These are phyloP conservation scores for Celoporthe dispersa DNA, from an alignment of 2,329 filamentous ascomycete genomes.

Conservation along the genomic window DNA sequence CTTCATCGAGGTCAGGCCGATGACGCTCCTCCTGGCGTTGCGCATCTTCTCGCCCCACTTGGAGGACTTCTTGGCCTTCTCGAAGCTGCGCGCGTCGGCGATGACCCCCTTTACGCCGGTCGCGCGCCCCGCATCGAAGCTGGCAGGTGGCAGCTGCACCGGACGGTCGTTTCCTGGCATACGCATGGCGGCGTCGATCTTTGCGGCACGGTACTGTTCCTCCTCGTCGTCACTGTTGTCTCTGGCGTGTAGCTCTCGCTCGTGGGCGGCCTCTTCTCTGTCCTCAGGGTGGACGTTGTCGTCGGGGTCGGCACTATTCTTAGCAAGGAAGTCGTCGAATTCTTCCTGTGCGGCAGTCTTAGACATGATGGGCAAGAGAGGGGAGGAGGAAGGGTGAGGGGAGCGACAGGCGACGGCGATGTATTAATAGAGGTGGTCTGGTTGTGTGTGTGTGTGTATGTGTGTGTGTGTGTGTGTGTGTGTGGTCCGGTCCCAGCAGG, in stretches of 20 bases:
- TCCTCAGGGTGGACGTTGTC: slow-evolving; percentile 62
- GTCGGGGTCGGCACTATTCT: slow-evolving; percentile 51
- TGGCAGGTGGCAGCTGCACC: slow-evolving; percentile 64
- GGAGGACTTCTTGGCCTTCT: slow-evolving; percentile 61
- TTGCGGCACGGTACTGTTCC: slow-evolving; percentile 54
- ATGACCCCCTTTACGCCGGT: slow-evolving; percentile 89
- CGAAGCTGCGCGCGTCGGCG: slow-evolving; percentile 78
- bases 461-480: neutral
- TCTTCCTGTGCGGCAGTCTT: slow-evolving; percentile 68
- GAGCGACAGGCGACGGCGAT: slow-evolving; percentile 34
- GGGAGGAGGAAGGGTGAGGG: slow-evolving; percentile 27
- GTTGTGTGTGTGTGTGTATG: neutral
- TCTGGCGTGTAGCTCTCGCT: slow-evolving; percentile 45
- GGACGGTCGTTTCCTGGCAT: slow-evolving; percentile 59
- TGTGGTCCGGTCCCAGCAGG: slow-evolving; percentile 16
- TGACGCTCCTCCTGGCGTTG: slow-evolving; percentile 59
- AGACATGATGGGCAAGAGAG: slow-evolving; percentile 51
- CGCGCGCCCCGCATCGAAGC: slow-evolving; percentile 69
- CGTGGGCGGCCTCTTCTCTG: slow-evolving; percentile 49
- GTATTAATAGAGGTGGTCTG: slow-evolving; percentile 42
- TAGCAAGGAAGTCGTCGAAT: slow-evolving; percentile 65
- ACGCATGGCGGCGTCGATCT: slow-evolving; percentile 69
- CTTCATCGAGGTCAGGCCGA: slow-evolving; percentile 47
- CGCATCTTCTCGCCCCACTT: slow-evolving; percentile 59
- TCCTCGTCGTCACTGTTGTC: slow-evolving; percentile 59